Conservation (phyloP, 768 basidiomycete species). For the Neoboletus subvelutipes region DNA sequence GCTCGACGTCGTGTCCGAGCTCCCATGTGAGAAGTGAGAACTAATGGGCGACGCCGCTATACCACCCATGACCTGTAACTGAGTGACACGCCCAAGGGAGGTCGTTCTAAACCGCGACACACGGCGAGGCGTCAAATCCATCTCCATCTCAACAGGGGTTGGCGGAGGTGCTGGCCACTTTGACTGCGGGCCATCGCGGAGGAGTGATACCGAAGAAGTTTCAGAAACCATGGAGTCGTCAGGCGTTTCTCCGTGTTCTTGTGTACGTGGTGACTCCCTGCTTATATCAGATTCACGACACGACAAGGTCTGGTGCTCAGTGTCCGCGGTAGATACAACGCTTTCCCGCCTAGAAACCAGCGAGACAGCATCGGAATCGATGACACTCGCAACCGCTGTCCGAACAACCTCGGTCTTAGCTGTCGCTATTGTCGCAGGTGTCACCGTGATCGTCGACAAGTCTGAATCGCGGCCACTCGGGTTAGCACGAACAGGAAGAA, state of each 20-base stretch:
- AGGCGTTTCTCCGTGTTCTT: conserved; percentile 10
- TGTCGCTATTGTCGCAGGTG: conserved; percentile 41
- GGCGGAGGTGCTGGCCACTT: conserved; percentile 34
- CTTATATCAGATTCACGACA: neutral
- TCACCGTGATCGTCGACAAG: conserved; percentile 46
- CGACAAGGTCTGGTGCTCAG: conserved; percentile 1
- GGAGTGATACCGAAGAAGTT: conserved; percentile 16
- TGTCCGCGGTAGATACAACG: conserved; percentile 9
- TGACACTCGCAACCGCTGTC: conserved; percentile 52
- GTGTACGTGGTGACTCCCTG: conserved; percentile 6
- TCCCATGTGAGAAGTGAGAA: conserved; percentile 41
- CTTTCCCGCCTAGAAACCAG: conserved; percentile 16
- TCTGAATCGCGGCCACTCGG: conserved; percentile 31
- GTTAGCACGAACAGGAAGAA: conserved; percentile 13
- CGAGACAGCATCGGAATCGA: conserved; percentile 35
- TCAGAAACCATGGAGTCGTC: conserved; percentile 16
- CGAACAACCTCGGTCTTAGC: conserved; percentile 49
- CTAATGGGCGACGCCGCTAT: conserved; percentile 46
- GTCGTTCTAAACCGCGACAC: conserved; percentile 29
- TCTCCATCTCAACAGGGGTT: conserved; percentile 26
- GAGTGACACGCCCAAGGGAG: conserved; percentile 29
- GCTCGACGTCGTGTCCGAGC: conserved; percentile 36
- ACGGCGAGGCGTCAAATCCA: conserved; percentile 26
- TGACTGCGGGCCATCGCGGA: conserved; percentile 21
- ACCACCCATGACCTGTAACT: conserved; percentile 19